These are phyloP conservation scores for Magnaporthales sp. DNA, from an alignment of 2,329 filamentous ascomycete genomes.

Conservation along the genomic window DNA sequence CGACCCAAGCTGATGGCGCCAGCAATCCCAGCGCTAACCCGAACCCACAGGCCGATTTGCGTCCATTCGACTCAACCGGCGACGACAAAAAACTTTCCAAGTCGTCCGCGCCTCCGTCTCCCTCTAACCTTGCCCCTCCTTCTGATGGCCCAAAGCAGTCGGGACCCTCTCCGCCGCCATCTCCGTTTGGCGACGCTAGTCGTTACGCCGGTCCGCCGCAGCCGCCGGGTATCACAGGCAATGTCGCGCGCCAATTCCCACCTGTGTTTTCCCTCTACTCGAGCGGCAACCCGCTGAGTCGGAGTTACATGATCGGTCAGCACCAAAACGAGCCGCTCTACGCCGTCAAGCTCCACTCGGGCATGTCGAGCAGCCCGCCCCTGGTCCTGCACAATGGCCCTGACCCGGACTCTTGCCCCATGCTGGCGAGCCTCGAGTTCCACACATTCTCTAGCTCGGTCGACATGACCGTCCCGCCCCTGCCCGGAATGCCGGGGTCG, in stretches of 20 bases:
- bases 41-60: not conserved
- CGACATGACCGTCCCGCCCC: slow-evolving; percentile 21
- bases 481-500: slow-evolving; percentile 9
- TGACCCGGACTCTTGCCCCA: slow-evolving; percentile 9
- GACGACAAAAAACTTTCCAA: not conserved
- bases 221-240: slow-evolving; percentile 7
- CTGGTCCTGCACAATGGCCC: slow-evolving; percentile 26
- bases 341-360: slow-evolving; percentile 18
- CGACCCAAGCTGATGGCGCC: not conserved
- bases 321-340: slow-evolving; percentile 23
- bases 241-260: slow-evolving; percentile 20
- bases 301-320: slow-evolving; percentile 19
- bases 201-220: not conserved
- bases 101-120: not conserved
- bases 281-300: slow-evolving; percentile 9
- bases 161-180: not conserved
- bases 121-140: not conserved
- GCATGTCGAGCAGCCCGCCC: slow-evolving; percentile 17
- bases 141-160: not conserved
- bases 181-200: not conserved
- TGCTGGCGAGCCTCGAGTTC: slow-evolving; percentile 20
- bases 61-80: not conserved
- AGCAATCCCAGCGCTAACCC: not conserved
- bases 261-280: slow-evolving; percentile 22
- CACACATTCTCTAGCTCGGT: slow-evolving; percentile 9